Percentiles rank a stretch among this genome's conserved stretches.
Evolutionary conservation across 2,329 filamentous ascomycete genomes (phyloP).

Genomic region (Trichoderma lentiforme): DNA sequence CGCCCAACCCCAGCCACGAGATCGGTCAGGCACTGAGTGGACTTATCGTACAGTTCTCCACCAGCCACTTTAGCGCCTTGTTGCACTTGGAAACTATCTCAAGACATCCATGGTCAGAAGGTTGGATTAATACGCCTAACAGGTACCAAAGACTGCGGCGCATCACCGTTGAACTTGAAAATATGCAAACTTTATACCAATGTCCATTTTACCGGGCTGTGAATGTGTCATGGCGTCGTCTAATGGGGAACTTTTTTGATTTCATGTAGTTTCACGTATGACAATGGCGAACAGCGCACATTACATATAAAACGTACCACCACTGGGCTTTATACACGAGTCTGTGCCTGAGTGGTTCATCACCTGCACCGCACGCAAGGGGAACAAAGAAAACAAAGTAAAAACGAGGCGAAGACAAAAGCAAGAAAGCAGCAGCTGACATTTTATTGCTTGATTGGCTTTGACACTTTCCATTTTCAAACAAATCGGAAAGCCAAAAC

Average conservation of each 20-base stretch:
- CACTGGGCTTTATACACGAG: background rate
- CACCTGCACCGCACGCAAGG: background rate
- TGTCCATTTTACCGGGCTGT: background rate
- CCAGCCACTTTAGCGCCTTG: background rate
- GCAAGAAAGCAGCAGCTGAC: background rate
- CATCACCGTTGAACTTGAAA: background rate
- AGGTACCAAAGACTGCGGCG: background rate
- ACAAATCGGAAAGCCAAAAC: background rate
- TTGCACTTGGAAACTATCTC: background rate
- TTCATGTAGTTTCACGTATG: background rate
- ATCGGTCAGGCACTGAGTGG: too few species aligned
- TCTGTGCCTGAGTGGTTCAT: background rate
- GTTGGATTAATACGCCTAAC: background rate
- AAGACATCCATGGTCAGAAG: background rate
- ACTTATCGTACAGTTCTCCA: background rate
- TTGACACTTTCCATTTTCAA: background rate
- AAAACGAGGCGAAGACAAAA: background rate
- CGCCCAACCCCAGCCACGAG: too few species aligned
- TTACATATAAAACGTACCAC: background rate
- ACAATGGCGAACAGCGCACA: background rate
- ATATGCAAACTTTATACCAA: background rate
- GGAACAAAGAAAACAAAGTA: background rate
- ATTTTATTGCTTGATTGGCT: background rate
- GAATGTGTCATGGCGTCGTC: background rate
- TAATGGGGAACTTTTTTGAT: background rate